These are phyloP conservation scores for Tinospora cordifolia DNA, from an alignment of 164 flowering plant genomes.

Conservation along the genomic window DNA sequence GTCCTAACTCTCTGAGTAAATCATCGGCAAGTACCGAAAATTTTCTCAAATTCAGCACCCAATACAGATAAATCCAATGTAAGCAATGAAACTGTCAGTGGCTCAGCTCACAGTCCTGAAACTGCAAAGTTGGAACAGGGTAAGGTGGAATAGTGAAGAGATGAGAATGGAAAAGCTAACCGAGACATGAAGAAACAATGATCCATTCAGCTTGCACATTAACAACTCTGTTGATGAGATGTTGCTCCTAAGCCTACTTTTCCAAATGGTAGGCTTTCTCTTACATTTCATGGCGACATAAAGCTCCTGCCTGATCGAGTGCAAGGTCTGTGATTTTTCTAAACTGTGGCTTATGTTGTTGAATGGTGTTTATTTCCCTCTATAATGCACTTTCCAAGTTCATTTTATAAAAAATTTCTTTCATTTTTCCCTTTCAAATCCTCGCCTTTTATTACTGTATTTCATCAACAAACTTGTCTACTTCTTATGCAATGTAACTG, in stretches of 20 bases:
- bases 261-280: background rate
- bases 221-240: background rate
- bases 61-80: background rate
- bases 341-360: background rate
- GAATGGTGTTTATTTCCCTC: too few relatives aligned
- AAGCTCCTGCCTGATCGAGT: background rate
- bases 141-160: background rate
- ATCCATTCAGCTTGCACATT: background rate
- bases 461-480: too few relatives aligned
- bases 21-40: background rate
- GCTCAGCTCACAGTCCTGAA: background rate
- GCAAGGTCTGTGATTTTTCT: background rate
- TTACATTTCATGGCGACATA: background rate
- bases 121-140: background rate
- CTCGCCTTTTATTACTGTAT: too few relatives aligned
- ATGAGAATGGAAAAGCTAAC: background rate
- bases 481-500: too few relatives aligned
- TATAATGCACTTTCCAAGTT: too few relatives aligned
- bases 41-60: too few relatives aligned
- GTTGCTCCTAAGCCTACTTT: background rate
- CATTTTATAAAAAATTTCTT: too few relatives aligned
- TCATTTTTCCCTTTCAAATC: too few relatives aligned
- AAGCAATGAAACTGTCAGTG: background rate
- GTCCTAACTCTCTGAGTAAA: constrained; percentile 4
- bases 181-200: background rate